phyloP scores from a whole-genome alignment of 208 protist species.

The Trypanosoma lewisi region DNA sequence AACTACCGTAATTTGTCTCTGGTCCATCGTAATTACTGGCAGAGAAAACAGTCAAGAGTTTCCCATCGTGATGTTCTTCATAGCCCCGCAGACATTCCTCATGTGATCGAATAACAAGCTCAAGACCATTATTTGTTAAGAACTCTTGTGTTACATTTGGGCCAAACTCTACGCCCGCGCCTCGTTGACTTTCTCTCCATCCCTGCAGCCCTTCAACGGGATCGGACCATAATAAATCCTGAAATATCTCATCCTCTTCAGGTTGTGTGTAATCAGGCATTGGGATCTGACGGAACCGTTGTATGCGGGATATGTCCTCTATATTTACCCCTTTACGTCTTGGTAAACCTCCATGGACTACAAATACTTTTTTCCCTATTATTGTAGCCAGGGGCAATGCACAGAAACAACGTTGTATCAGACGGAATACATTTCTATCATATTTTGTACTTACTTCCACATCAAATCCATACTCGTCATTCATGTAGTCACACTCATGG shows the following conservation, averaged over 20 bases:
- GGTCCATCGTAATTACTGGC: slow-evolving; percentile 98
- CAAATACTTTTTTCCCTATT: slow-evolving; percentile 75
- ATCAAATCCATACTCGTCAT: slow-evolving; percentile 98
- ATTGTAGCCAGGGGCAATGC: slow-evolving; percentile 82
- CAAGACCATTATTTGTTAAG: slow-evolving; percentile 91
- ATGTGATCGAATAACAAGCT: slow-evolving; percentile 94
- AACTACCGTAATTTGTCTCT: slow-evolving; percentile 78
- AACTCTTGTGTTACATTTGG: slow-evolving; percentile 94
- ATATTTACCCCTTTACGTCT: slow-evolving; percentile 73
- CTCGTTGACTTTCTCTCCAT: slow-evolving; percentile 88
- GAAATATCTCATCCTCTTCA: slow-evolving; percentile 94
- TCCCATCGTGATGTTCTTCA: slow-evolving; percentile 91
- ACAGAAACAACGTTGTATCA: slow-evolving; percentile 89
- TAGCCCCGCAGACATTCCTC: slow-evolving; percentile 94
- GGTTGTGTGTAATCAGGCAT: slow-evolving; percentile 84
- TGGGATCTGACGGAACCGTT: slow-evolving; percentile 87
- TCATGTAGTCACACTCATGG: slow-evolving; percentile 95
- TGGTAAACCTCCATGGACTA: slow-evolving; percentile 86
- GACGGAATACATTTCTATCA: slow-evolving; percentile 86
- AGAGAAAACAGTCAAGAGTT: slow-evolving; percentile 97
- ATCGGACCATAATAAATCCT: slow-evolving; percentile 96
- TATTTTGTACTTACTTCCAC: slow-evolving; percentile 99
- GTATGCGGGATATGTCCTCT: slow-evolving; percentile 79
- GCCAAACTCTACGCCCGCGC: slow-evolving; percentile 95
- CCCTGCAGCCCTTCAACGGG: slow-evolving; percentile 78